These are phyloP conservation scores for Podospora didyma DNA, from an alignment of 495 filamentous ascomycete species.

Conservation along the genomic window DNA sequence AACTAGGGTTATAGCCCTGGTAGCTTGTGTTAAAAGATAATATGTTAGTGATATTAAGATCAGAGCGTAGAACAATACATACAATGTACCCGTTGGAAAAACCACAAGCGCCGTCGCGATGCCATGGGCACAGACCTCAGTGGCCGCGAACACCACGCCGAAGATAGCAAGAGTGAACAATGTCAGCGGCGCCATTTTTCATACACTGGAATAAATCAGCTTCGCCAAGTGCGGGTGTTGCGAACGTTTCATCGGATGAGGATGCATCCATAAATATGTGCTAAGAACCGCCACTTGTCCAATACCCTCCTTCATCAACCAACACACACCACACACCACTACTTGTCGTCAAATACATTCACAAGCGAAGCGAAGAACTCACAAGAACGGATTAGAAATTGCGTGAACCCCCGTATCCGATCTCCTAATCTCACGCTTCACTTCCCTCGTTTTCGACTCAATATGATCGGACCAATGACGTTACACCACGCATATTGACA, in stretches of 20 bases:
- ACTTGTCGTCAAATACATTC: too few species aligned
- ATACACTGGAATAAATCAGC: neutral
- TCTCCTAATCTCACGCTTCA: too few species aligned
- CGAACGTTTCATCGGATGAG: too few species aligned
- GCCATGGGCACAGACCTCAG: conserved; percentile 20
- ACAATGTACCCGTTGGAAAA: conserved; percentile 24
- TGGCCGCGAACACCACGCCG: conserved; percentile 16
- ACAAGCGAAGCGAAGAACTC: too few species aligned
- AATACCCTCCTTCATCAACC: too few species aligned
- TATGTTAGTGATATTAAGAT: neutral
- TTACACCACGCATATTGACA: neutral
- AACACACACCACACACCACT: too few species aligned
- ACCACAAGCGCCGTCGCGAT: conserved; percentile 26
- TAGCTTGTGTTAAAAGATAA: conserved; percentile 11
- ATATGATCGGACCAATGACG: neutral
- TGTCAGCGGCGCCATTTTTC: neutral
- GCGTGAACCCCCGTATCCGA: too few species aligned
- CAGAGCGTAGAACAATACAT: conserved; percentile 2
- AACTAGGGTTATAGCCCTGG: conserved; percentile 27
- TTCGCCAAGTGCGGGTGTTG: neutral
- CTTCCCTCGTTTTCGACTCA: too few species aligned
- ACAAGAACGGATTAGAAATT: too few species aligned
- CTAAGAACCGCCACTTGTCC: too few species aligned
- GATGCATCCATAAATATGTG: too few species aligned
- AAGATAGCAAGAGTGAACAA: conserved; percentile 7